Percentiles rank a stretch among this genome's conserved stretches.
Conservation (phyloP, 805 yeast genomes). For the Dipodascopsis tothii region DNA sequence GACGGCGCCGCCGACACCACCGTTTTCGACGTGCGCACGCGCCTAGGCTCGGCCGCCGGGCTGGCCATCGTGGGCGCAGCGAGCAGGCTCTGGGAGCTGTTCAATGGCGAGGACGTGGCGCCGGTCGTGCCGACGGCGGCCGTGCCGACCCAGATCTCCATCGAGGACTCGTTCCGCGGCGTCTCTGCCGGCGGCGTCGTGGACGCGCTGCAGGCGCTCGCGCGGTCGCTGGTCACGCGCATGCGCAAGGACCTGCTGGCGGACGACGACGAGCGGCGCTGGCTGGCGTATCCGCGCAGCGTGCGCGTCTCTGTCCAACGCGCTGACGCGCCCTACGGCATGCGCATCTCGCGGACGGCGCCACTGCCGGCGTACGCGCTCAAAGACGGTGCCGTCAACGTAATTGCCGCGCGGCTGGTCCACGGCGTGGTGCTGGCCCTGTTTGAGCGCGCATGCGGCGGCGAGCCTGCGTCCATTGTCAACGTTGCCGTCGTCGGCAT, state of each 20-base stretch:
- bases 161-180: constrained; percentile 5
- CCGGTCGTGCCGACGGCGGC: constrained; percentile 4
- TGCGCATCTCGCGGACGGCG: constrained; percentile 3
- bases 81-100: constrained; percentile 7
- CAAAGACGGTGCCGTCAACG: neutral
- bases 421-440: constrained; percentile 4
- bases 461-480: neutral
- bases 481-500: constrained; percentile 7
- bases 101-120: constrained; percentile 5
- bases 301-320: constrained; percentile 2
- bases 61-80: neutral
- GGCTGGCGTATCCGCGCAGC: constrained; percentile 5
- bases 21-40: neutral
- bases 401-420: constrained; percentile 1
- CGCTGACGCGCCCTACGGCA: neutral
- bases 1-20: neutral
- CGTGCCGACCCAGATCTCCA: constrained; percentile 9
- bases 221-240: constrained; percentile 1
- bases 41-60: neutral
- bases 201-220: neutral
- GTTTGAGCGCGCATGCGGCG: constrained; percentile 1
- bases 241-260: constrained; percentile 2
- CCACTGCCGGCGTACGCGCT: constrained; percentile 3
- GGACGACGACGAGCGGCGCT: neutral
- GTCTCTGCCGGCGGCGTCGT: neutral